Evolutionary conservation across 306 rosid genomes (phyloP).

Genomic region (Rosa lucieae): DNA sequence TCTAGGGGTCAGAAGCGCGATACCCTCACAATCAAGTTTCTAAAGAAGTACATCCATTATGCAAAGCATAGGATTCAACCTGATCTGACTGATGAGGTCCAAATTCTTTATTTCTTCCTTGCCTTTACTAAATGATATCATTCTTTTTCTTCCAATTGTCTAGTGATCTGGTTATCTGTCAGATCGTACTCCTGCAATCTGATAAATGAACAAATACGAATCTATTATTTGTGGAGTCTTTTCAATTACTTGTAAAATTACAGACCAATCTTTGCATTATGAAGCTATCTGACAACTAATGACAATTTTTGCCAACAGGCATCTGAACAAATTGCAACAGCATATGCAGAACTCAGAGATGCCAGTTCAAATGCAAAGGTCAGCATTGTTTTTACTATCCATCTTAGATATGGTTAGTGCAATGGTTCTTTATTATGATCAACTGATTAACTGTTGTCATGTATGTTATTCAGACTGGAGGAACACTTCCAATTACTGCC

Average conservation of each 20-base stretch:
- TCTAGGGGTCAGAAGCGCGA: constrained; percentile 71
- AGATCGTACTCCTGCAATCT: neutral
- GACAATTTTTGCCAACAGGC: constrained; percentile 53
- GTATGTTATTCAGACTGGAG: constrained; percentile 72
- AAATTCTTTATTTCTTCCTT: constrained; percentile 11
- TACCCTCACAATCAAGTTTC: constrained; percentile 88
- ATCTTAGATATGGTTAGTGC: constrained; percentile 16
- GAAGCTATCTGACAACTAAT: constrained; percentile 13
- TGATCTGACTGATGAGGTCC: constrained; percentile 92
- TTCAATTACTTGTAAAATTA: constrained; percentile 15
- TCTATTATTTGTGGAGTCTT: constrained; percentile 9
- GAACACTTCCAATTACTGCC: constrained; percentile 97
- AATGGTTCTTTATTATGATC: constrained; percentile 5
- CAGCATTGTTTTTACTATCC: constrained; percentile 19
- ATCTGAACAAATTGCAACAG: constrained; percentile 86
- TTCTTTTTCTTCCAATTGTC: neutral
- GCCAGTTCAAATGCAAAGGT: constrained; percentile 80
- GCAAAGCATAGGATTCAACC: constrained; percentile 99
- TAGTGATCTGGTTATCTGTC: neutral
- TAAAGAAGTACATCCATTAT: constrained; percentile 92
- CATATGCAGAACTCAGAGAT: constrained; percentile 95
- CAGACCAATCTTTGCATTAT: constrained; percentile 4
- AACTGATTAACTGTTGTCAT: constrained; percentile 23
- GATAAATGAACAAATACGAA: neutral
- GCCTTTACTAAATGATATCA: constrained; percentile 10